phyloP scores from a whole-genome alignment of 169 alveolate genomes.

The Cryptosporidium muris region DNA sequence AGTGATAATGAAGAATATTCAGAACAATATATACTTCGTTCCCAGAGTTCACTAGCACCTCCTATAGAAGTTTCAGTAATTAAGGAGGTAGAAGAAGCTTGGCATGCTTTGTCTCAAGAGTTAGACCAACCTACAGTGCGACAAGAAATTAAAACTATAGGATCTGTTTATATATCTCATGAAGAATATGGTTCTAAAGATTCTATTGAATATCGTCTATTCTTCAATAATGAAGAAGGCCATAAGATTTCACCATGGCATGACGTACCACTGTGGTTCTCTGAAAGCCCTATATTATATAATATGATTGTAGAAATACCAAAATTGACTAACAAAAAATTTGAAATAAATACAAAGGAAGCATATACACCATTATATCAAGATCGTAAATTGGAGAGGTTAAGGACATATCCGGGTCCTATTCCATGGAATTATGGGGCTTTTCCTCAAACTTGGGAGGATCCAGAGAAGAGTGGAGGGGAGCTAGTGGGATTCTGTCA shows the following conservation, averaged over 20 bases:
- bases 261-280: slow-evolving; percentile 70
- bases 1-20: slow-evolving; percentile 25
- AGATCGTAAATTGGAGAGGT: slow-evolving; percentile 76
- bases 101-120: slow-evolving; percentile 53
- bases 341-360: slow-evolving; percentile 76
- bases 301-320: slow-evolving; percentile 81
- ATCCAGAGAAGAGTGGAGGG: slow-evolving; percentile 76
- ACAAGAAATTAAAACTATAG: slow-evolving; percentile 27
- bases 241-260: slow-evolving; percentile 71
- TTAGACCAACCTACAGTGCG: slow-evolving; percentile 13
- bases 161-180: slow-evolving; percentile 54
- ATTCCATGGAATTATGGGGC: slow-evolving; percentile 91
- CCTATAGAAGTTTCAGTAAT: slow-evolving; percentile 68
- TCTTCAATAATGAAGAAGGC: slow-evolving; percentile 69
- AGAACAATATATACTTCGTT: slow-evolving; percentile 27
- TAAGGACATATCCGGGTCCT: slow-evolving; percentile 82
- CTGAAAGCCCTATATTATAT: slow-evolving; percentile 63
- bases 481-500: slow-evolving; percentile 45
- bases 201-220: slow-evolving; percentile 47
- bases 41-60: slow-evolving; percentile 68
- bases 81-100: slow-evolving; percentile 59
- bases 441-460: slow-evolving; percentile 94
- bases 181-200: slow-evolving; percentile 67
- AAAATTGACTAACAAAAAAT: slow-evolving; percentile 76
- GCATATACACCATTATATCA: slow-evolving; percentile 78